Evolutionary conservation across 805 yeast species (phyloP).

Genomic region (Naumovozyma castellii): DNA sequence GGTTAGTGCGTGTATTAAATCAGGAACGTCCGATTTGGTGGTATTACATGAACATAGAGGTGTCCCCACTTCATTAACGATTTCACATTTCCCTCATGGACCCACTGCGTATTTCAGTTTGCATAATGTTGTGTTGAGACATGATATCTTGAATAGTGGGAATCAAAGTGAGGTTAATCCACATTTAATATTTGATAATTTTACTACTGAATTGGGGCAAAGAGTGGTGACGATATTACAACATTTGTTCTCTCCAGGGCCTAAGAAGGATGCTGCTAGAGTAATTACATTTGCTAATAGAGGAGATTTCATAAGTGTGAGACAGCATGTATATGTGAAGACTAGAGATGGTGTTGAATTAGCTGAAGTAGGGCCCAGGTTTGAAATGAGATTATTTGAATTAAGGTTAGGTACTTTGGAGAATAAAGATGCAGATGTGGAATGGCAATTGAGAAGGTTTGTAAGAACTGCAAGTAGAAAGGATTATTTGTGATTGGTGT

Average conservation of each 20-base stretch:
- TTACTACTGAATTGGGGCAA: slow-evolving; percentile 69
- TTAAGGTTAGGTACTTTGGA: slow-evolving; percentile 83
- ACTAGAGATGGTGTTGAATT: slow-evolving; percentile 83
- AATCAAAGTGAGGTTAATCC: slow-evolving; percentile 89
- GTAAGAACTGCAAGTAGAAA: slow-evolving; percentile 93
- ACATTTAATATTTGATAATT: slow-evolving; percentile 86
- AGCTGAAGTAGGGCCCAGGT: slow-evolving; percentile 97
- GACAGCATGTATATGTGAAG: slow-evolving; percentile 90
- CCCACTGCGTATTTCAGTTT: slow-evolving; percentile 91
- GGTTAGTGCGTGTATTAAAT: slow-evolving; percentile 71
- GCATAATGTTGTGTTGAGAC: slow-evolving; percentile 90
- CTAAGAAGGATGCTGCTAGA: slow-evolving; percentile 76
- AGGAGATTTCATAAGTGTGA: slow-evolving; percentile 85
- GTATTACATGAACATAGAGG: slow-evolving; percentile 95
- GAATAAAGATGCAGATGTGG: slow-evolving; percentile 94
- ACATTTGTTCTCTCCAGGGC: slow-evolving; percentile 95
- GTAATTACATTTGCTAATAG: slow-evolving; percentile 88
- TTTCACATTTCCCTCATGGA: slow-evolving; percentile 96
- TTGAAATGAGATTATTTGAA: slow-evolving; percentile 91
- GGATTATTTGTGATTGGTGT: slow-evolving; percentile 50
- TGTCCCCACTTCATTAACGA: slow-evolving; percentile 87
- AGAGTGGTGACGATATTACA: slow-evolving; percentile 73
- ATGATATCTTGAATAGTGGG: slow-evolving; percentile 79
- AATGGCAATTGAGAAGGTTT: slow-evolving; percentile 89
- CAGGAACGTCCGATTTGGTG: slow-evolving; percentile 76